A percentile compares a stretch with the other conserved stretches of the same genome.
phyloP scores from a whole-genome alignment of 352 stramenopile genomes.

The Pythium brachiatum region DNA sequence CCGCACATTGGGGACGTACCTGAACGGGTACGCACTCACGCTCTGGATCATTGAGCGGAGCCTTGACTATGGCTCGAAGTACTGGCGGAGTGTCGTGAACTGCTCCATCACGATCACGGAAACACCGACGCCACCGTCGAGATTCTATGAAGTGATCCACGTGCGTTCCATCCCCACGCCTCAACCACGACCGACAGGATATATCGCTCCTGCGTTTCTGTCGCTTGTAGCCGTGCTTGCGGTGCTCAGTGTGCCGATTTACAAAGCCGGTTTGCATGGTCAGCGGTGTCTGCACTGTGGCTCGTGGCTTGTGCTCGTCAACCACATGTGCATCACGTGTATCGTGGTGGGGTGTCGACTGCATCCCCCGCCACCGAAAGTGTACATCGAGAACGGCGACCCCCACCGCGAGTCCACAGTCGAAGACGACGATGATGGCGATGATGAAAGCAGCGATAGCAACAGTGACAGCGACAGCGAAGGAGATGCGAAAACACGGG shows the following conservation, averaged over 20 bases:
- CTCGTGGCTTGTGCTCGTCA: constrained; percentile 61
- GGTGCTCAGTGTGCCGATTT: constrained; percentile 44
- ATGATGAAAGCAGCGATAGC: not conserved
- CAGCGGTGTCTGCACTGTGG: constrained; percentile 65
- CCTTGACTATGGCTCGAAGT: constrained; percentile 41
- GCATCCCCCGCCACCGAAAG: constrained; percentile 44
- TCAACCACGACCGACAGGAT: constrained; percentile 27
- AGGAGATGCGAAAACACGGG: not conserved
- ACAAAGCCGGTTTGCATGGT: constrained; percentile 42
- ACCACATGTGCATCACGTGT: constrained; percentile 48
- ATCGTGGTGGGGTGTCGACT: constrained; percentile 58
- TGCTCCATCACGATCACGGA: constrained; percentile 62
- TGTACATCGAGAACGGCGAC: constrained; percentile 50
- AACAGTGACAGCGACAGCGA: constrained; percentile 7
- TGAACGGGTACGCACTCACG: constrained; percentile 54
- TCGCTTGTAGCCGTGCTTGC: constrained; percentile 22
- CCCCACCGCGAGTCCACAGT: constrained; percentile 22
- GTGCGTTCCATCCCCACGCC: constrained; percentile 47
- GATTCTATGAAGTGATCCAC: constrained; percentile 58
- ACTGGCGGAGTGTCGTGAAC: constrained; percentile 69
- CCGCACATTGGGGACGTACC: constrained; percentile 46
- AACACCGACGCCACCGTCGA: constrained; percentile 30
- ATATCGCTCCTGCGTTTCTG: constrained; percentile 32
- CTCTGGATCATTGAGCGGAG: constrained; percentile 57
- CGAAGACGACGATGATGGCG: constrained; percentile 9